Conservation (phyloP, 192 early-diverging fungal species). For the Linnemannia exigua region DNA sequence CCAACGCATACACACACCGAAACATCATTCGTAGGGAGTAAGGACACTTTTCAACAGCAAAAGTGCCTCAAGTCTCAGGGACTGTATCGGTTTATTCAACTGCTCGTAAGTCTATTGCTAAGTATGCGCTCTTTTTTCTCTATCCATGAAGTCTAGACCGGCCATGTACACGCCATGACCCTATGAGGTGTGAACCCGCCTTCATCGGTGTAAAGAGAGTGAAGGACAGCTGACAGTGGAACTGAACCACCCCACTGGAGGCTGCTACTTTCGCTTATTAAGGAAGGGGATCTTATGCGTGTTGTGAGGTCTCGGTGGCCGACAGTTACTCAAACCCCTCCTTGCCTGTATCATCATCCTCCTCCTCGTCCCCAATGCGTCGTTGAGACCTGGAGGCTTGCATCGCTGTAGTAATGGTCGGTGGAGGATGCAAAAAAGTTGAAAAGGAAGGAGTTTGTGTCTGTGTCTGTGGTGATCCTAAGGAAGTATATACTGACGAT, state of each 20-base stretch:
- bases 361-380: neutral
- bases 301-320: neutral
- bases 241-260: neutral
- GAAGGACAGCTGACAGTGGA: no score
- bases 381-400: neutral
- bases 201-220: no score
- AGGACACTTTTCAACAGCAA: neutral
- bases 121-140: no score
- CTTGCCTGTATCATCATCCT: neutral
- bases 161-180: neutral
- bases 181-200: no score
- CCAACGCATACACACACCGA: no score
- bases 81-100: neutral
- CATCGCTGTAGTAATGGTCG: neutral
- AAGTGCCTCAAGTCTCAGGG: neutral
- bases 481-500: neutral
- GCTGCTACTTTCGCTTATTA: neutral
- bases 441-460: neutral
- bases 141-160: neutral
- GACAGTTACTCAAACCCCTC: neutral
- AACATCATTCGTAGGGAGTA: no score
- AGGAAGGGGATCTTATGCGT: neutral
- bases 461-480: neutral
- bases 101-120: neutral
- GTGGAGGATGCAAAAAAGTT: neutral